Evolutionary conservation across 495 filamentous ascomycete genomes (phyloP).

Genomic region (Aspergillus ellipticus): DNA sequence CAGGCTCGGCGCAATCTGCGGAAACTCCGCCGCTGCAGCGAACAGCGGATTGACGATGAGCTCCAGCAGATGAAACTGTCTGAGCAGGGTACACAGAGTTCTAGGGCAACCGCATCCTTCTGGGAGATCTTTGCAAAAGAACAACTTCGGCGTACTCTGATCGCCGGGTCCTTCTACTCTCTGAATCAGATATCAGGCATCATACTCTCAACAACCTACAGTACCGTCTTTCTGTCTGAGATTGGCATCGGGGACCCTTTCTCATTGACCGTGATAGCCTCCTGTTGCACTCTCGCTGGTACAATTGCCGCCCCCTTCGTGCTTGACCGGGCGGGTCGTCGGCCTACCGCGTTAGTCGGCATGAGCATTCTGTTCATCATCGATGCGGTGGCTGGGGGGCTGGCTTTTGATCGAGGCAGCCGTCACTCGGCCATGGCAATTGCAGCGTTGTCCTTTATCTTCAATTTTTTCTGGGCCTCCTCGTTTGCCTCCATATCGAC

Average conservation of each 20-base stretch:
- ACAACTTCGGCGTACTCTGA: conserved; percentile 32
- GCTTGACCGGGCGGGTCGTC: conserved; percentile 32
- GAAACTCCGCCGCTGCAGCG: conserved; percentile 33
- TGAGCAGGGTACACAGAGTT: conserved; percentile 26
- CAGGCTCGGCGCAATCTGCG: conserved; percentile 30
- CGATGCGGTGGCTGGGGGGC: conserved; percentile 25
- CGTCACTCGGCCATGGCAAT: conserved; percentile 19
- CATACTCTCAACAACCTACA: conserved; percentile 38
- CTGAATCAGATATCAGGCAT: conserved; percentile 39
- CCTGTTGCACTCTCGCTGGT: conserved; percentile 37
- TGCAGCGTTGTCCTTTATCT: conserved; percentile 29
- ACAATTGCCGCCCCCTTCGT: conserved; percentile 36
- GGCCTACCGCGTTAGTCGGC: conserved; percentile 35
- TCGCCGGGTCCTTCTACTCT: conserved; percentile 36
- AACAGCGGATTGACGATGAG: conserved; percentile 29
- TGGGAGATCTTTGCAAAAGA: conserved; percentile 36
- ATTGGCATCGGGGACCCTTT: conserved; percentile 29
- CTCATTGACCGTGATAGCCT: conserved; percentile 33
- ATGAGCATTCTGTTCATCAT: conserved; percentile 29
- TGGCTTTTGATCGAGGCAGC: conserved; percentile 25
- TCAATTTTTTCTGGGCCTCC: conserved; percentile 40
- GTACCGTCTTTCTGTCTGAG: conserved; percentile 34
- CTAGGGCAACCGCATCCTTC: conserved; percentile 26
- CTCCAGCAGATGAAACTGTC: conserved; percentile 28
- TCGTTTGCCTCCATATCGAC: conserved; percentile 32